A percentile compares a stretch with the other conserved stretches of the same genome.
phyloP scores from a whole-genome alignment of 768 basidiomycete genomes.

The Chalciporus piperatus region DNA sequence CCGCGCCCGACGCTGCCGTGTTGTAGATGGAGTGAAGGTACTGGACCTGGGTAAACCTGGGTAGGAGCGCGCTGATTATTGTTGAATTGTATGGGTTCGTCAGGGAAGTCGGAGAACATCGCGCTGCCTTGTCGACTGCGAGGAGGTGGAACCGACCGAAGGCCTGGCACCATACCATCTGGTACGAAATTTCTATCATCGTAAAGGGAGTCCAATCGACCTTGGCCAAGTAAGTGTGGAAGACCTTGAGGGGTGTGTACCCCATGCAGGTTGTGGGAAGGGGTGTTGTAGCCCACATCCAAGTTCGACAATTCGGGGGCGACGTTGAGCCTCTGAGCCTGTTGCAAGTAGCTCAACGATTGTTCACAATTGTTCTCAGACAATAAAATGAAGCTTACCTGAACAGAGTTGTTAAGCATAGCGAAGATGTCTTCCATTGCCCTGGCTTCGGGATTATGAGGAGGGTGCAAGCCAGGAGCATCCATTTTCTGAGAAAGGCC shows the following conservation, averaged over 20 bases:
- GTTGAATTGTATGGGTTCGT: conserved; percentile 63
- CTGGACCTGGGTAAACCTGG: conserved; percentile 52
- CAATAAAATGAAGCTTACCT: conserved; percentile 44
- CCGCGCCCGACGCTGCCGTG: conserved; percentile 50
- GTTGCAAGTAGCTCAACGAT: conserved; percentile 8
- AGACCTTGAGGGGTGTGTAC: conserved; percentile 44
- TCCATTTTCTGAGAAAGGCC: conserved; percentile 48
- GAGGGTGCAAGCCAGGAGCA: conserved; percentile 30
- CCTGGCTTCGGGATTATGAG: conserved; percentile 47
- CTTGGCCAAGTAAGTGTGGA: conserved; percentile 36
- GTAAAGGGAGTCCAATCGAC: conserved; percentile 65
- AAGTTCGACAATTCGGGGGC: conserved; percentile 22
- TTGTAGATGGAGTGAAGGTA: conserved; percentile 49
- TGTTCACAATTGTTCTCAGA: background rate
- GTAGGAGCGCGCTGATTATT: conserved; percentile 56
- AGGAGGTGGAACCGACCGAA: conserved; percentile 63
- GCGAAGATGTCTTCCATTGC: conserved; percentile 80
- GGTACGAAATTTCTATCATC: conserved; percentile 80
- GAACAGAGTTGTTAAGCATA: conserved; percentile 74
- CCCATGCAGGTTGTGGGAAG: conserved; percentile 33
- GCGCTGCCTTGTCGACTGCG: conserved; percentile 55
- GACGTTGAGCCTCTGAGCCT: conserved; percentile 29
- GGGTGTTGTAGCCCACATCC: conserved; percentile 25
- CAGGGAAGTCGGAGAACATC: conserved; percentile 57
- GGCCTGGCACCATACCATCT: conserved; percentile 83